Base-by-base conservation (phyloP, 2,329 filamentous ascomycete genomes). In the Verticillium klebahnii region DNA sequence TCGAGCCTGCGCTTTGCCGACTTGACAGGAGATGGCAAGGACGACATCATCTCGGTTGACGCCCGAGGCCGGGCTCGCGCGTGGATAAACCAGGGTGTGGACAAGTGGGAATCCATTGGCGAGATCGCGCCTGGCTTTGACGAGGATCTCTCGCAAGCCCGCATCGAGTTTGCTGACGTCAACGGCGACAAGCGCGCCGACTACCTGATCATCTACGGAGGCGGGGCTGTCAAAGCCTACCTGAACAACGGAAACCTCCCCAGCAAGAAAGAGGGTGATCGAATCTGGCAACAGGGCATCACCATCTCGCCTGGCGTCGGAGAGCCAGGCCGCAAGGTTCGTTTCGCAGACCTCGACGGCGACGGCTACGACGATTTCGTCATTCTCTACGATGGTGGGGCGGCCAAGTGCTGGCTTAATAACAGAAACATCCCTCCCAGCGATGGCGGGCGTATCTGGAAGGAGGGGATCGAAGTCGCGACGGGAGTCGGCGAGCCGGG, bases 211-310 rank as follows among this genome's bases (percentile, higher is more conserved):
- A 29, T 67, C 14, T 68, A 62, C 29, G 45, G 55, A 5, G 66
- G 63, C 14, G 65, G 66, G n/a, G 63, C 66, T 7, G 66, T 67
- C 52, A 67, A 67, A 50, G 63, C 64, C 3, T 63, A 60, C 17
- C 64, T 63, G 6, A 67, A 67, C 25, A 65, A 58, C 1, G 34
- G 56, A 12, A 55, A 62, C 19, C 60, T 65, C 5, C 60, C 60
- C 6, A 34, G 15, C 8, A 36, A 31, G 23, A 32, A 32, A 15
- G 39, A 58, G 5, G 19, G 29, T 29, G 29, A 31, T 17, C 25
- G 37, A 14, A 58, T 29, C 23, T 58, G 56, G 56, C 54, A 32
- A 29, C 25, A 31, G 19, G 29, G 12, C 3, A 14, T 17, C 2
- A 17, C 60, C 1, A 62, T 66, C 3, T 61, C 61, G 1, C 63